These are phyloP conservation scores for Botryotinia convoluta DNA, from an alignment of 2,329 filamentous ascomycete species.

Conservation along the genomic window DNA sequence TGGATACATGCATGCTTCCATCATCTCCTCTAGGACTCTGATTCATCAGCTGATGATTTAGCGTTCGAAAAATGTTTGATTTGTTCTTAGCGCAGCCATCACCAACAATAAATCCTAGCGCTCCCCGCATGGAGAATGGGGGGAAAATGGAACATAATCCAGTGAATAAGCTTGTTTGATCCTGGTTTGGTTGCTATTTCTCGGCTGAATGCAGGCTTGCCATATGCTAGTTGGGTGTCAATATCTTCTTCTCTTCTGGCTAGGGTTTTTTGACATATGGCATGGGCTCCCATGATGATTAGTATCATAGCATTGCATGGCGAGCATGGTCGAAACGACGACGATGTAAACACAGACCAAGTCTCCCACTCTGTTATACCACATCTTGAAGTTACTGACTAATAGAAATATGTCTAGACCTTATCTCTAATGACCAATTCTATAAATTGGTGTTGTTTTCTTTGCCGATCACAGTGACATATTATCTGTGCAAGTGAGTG, in stretches of 20 bases:
- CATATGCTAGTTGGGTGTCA: background rate
- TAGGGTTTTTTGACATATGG: background rate
- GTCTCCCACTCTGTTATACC: background rate
- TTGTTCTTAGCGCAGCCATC: constrained; percentile 1
- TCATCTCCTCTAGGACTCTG: background rate
- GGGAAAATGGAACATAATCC: constrained; percentile 2
- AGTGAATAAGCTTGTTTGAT: background rate
- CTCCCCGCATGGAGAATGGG: constrained; percentile 7
- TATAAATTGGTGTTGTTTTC: background rate
- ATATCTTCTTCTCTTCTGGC: background rate
- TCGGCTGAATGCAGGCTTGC: background rate
- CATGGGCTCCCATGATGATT: background rate
- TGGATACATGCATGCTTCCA: constrained; percentile 6
- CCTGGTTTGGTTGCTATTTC: constrained; percentile 1
- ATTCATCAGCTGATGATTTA: constrained; percentile 16
- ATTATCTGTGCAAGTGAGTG: background rate
- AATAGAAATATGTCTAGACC: background rate
- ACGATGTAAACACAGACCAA: background rate
- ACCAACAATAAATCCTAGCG: background rate
- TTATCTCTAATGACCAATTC: background rate
- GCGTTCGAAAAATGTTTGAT: background rate
- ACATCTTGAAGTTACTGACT: background rate
- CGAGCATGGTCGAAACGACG: background rate
- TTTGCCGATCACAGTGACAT: background rate
- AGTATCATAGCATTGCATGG: background rate